Evolutionary conservation across 345 rosid genomes (phyloP).

Genomic region (Citrus inodora): DNA sequence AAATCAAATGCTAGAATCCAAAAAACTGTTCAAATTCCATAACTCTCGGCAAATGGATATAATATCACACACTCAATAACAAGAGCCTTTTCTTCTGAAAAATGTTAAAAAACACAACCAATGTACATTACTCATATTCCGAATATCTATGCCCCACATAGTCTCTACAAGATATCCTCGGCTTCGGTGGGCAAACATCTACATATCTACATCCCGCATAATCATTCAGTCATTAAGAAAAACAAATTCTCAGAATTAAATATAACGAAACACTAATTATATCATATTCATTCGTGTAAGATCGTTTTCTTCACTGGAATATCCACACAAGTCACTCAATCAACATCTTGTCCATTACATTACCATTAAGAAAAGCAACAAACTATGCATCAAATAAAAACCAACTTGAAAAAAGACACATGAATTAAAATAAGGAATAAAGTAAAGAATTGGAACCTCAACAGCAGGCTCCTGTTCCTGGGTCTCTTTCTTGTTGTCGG

Average conservation of each 20-base stretch:
- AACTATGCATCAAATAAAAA: not conserved
- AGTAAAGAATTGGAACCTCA: slow-evolving; percentile 10
- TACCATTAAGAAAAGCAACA: not conserved
- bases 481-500: slow-evolving; percentile 16
- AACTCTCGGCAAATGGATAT: not conserved
- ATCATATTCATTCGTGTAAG: not conserved
- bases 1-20: not conserved
- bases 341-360: not conserved
- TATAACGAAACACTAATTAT: not conserved
- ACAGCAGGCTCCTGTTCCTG: slow-evolving; percentile 24
- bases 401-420: not conserved
- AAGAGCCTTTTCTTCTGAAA: not conserved
- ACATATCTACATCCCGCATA: not conserved
- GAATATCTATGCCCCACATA: not conserved
- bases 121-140: not conserved
- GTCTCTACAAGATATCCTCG: not conserved
- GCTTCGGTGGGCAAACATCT: not conserved
- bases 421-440: not conserved
- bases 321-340: not conserved
- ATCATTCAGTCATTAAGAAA: not conserved
- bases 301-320: not conserved
- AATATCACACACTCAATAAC: not conserved
- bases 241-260: not conserved
- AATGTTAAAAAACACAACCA: not conserved
- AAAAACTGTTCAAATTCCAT: not conserved